Conservation (phyloP, 257 asterid species). For the Marsdenia floribunda region DNA sequence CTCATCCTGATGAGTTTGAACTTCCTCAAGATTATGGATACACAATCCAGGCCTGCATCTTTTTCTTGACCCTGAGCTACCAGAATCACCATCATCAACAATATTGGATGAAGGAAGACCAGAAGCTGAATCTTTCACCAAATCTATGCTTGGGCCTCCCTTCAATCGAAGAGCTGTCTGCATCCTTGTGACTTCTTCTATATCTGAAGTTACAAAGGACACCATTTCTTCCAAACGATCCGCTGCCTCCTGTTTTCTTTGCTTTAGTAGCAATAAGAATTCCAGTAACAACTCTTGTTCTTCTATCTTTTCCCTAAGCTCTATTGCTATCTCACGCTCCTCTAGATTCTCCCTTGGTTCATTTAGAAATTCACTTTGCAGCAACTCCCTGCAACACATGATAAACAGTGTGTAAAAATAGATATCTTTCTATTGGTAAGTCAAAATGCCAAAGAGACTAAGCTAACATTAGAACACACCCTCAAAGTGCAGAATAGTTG, state of each 20-base stretch:
- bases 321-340: conserved; percentile 79
- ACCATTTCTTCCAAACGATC: conserved; percentile 56
- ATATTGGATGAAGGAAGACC: conserved; percentile 30
- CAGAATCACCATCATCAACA: conserved; percentile 53
- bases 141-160: conserved; percentile 42
- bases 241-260: conserved; percentile 67
- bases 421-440: conserved; percentile 1
- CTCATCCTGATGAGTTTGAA: conserved; percentile 28
- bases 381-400: conserved; percentile 51
- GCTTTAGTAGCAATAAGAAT: conserved; percentile 68
- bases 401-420: conserved; percentile 17
- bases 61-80: conserved; percentile 62
- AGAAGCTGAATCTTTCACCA: conserved; percentile 30
- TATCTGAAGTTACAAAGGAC: conserved; percentile 66
- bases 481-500: background rate
- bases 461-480: background rate
- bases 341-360: conserved; percentile 71
- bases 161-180: conserved; percentile 44
- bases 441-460: background rate
- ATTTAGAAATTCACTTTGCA: conserved; percentile 85
- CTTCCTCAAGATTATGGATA: conserved; percentile 26
- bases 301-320: conserved; percentile 74
- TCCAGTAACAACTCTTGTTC: conserved; percentile 86
- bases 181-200: conserved; percentile 66
- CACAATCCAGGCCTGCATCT: conserved; percentile 50